Base-by-base conservation (phyloP, 306 rosid species). In the Cicer judaicum region DNA sequence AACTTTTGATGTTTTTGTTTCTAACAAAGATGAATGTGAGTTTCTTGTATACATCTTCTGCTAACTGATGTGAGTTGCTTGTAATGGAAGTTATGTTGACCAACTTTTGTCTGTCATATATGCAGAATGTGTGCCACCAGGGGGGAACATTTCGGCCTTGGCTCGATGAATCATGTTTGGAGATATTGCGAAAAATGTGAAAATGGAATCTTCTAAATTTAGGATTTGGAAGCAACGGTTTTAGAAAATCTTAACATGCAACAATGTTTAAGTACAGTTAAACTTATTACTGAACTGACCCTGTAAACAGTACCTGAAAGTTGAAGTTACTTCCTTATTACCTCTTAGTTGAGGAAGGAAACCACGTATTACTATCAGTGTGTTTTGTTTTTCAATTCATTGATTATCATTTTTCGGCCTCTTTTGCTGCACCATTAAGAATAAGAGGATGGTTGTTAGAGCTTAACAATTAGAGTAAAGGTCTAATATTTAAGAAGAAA, bases 141-240 rank as follows among this genome's bases (percentile, higher is more conserved):
- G 90, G 88, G 8, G 90, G 88, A 75, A 19, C 62, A 6, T 89
- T 90, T 12, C 43, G 1, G 78, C 98, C 96, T n/a, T 90, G 96
- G 98, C 60, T 11, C 9, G 96, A 93, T 54, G 46, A 79, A 6
- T 19, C 36, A 9, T 85, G 89, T 67, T 74, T 84, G 86, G 19
- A 76, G 59, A 65, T 68, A 47, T 60, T 88, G 60, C 72, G 47
- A 0, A 78, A 53, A 49, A 21, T 64, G 78, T 68, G 52, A 75
- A 57, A 29, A 4, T 59, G 55, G 24, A 57, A 54, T 72, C 39
- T 34, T 76, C 13, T 13, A 2, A 7, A 18, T 72, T 47, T 34
- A n/a, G 43, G 29, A 61, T 50, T 68, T 69, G 55, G 78, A 69
- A 43, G 80, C 54, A 24, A 10, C 52, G 7, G 24, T 38, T 24